Base-by-base conservation (phyloP, 805 yeast species). In the Candida vaughaniae region DNA sequence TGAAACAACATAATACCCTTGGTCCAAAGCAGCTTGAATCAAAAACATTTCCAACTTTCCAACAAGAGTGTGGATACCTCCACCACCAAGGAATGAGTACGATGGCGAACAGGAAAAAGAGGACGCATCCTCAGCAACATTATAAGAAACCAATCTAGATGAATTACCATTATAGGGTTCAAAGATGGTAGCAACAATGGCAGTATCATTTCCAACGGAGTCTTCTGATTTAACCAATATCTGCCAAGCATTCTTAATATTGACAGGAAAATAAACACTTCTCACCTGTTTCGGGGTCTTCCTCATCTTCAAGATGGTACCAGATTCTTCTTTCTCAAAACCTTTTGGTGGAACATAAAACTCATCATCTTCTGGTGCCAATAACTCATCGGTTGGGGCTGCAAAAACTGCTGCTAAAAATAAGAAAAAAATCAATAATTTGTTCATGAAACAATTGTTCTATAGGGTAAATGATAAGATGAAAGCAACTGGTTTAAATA, bases 1-100 rank as follows among this genome's bases (percentile, higher is more conserved):
- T 5, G 52, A 45, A 1, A 59, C 53, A 3, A 64, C 62, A 42
- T 47, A 57, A 50, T 56, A 64, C 5, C 70, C 71, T 29, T 50
- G 40, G 17, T 50, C 42, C 15, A 56, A 43, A 9, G 53, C 53
- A 5, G 47, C 41, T 15, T 39, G 48, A 17, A 52, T 39, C 14
- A 45, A 38, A 12, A 33, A 38, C 45, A 49, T 43, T 40, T 49
- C 59, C 3, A 38, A 23, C 31, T 52, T 45, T 4, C 43, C 42
- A n/a, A 38, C 37, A 8, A 51, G 12, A 7, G 45, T 48, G 4
- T 17, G 29, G n/a, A 40, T 7, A 6, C 49, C 43, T 6, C 57
- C 49, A 16, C 56, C 56, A 12, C 39, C 40, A 14, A 30, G 26
- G 25, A 52, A 42, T 2, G 58, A 48, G 39, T 52, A 60, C 6